Conservation (phyloP, 2,329 filamentous ascomycete species). For the Diplocarpon mali region DNA sequence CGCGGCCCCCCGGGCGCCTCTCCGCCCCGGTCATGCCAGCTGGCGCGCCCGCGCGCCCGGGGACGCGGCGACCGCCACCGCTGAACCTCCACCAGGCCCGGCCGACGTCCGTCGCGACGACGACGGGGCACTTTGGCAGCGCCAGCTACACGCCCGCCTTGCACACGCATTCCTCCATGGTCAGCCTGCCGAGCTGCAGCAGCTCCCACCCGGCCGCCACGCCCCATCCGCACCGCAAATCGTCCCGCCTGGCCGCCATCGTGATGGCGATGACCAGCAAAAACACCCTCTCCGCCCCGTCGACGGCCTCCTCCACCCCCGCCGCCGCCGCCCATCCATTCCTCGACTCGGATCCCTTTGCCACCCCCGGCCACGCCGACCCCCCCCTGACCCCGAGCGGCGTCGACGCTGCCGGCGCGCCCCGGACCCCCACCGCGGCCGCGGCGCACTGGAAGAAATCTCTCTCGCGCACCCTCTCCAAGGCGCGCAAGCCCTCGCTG, state of each 20-base stretch:
- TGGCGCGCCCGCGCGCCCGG: constrained; percentile 1
- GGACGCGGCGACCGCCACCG: constrained; percentile 14
- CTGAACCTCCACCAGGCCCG: constrained; percentile 13
- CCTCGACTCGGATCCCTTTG: constrained; percentile 22
- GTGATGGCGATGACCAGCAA: constrained; percentile 10
- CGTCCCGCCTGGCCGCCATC: constrained; percentile 12
- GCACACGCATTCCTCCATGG: constrained; percentile 4
- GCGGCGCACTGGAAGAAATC: constrained; percentile 15
- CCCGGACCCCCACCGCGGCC: constrained; percentile 17
- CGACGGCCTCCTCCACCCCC: not conserved
- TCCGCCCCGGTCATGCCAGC: not conserved
- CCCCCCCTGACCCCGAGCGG: constrained; percentile 3
- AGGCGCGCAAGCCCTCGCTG: constrained; percentile 17
- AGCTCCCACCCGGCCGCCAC: not conserved
- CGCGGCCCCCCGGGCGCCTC: no score
- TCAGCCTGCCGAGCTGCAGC: constrained; percentile 5
- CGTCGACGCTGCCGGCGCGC: constrained; percentile 6
- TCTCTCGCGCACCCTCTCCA: constrained; percentile 11
- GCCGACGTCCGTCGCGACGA: constrained; percentile 16
- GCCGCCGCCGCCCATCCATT: constrained; percentile 15
- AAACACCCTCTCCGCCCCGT: constrained; percentile 3
- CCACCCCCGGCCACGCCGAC: constrained; percentile 1
- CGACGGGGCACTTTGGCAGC: constrained; percentile 5
- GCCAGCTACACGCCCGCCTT: constrained; percentile 1
- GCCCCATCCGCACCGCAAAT: constrained; percentile 10